Percentiles rank a stretch among this genome's conserved stretches.
phyloP scores from a whole-genome alignment of 2,329 filamentous ascomycete genomes.

The Chrysoporthe puriensis region DNA sequence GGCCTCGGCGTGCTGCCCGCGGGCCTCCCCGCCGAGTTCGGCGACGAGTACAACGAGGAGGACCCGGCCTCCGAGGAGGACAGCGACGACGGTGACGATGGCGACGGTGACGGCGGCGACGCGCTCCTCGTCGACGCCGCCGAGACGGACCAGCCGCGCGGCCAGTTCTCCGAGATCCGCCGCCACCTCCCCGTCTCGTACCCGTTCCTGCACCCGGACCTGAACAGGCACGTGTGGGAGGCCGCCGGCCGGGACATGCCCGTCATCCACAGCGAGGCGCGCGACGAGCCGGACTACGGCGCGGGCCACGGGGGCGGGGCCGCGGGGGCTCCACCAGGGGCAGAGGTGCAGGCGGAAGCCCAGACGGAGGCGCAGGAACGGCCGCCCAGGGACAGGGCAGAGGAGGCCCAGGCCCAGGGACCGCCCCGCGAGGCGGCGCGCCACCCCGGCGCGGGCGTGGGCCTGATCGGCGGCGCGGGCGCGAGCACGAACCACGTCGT shows the following conservation, averaged over 20 bases:
- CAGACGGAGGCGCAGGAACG: conserved; percentile 25
- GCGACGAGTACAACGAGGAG: conserved; percentile 34
- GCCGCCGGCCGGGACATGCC: conserved; percentile 38
- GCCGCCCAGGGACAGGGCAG: conserved; percentile 33
- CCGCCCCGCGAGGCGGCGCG: conserved; percentile 34
- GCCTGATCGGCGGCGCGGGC: conserved; percentile 51
- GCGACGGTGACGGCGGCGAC: conserved; percentile 33
- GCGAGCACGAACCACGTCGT: conserved; percentile 59
- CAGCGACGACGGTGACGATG: conserved; percentile 28
- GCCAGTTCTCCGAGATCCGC: conserved; percentile 40
- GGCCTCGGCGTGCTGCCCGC: conserved; percentile 24
- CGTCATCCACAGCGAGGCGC: conserved; percentile 20
- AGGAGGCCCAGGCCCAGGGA: conserved; percentile 36
- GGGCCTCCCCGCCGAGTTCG: conserved; percentile 21
- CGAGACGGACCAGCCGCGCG: conserved; percentile 15
- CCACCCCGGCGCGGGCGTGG: conserved; percentile 49
- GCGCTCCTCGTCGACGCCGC: conserved; percentile 21
- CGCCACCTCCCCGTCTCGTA: conserved; percentile 41
- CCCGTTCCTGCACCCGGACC: conserved; percentile 44
- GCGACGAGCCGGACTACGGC: conserved; percentile 33
- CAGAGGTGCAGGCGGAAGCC: conserved; percentile 39
- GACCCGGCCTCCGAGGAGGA: conserved; percentile 28
- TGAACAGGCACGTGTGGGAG: conserved; percentile 51
- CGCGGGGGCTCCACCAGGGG: conserved; percentile 9
- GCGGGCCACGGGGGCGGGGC: too few species aligned